Conservation (phyloP, 306 rosid species). For the Carpinus fangiana region DNA sequence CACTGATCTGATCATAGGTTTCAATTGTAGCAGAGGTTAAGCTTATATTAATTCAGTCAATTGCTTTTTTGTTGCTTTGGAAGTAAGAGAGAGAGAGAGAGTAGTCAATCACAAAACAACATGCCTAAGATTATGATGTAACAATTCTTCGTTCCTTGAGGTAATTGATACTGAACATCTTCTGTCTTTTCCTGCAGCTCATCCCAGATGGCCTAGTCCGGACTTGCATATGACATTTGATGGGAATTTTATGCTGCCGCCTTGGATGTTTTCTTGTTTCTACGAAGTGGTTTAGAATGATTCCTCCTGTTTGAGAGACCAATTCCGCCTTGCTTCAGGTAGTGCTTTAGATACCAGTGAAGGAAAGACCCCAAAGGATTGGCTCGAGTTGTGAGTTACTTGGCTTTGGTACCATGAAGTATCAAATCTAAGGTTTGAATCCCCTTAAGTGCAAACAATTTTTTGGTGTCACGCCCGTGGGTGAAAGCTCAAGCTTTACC, state of each 20-base stretch:
- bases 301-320: background rate
- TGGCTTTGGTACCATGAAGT: too few species aligned
- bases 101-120: background rate
- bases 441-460: too few species aligned
- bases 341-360: background rate
- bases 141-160: background rate
- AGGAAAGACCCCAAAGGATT: too few species aligned
- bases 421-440: too few species aligned
- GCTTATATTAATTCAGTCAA: background rate
- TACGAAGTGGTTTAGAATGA: background rate
- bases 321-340: background rate
- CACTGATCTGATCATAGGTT: too few species aligned
- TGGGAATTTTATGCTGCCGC: background rate
- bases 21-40: background rate
- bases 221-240: background rate
- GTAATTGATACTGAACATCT: background rate
- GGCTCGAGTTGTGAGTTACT: too few species aligned
- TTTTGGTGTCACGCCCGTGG: too few species aligned
- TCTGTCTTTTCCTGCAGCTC: background rate
- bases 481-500: too few species aligned
- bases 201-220: background rate
- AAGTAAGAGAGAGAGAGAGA: background rate
- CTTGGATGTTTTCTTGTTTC: background rate
- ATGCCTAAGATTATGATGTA: background rate
- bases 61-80: background rate